Conservation (phyloP, 2,329 filamentous ascomycete genomes). For the Dothistroma septosporum region DNA sequence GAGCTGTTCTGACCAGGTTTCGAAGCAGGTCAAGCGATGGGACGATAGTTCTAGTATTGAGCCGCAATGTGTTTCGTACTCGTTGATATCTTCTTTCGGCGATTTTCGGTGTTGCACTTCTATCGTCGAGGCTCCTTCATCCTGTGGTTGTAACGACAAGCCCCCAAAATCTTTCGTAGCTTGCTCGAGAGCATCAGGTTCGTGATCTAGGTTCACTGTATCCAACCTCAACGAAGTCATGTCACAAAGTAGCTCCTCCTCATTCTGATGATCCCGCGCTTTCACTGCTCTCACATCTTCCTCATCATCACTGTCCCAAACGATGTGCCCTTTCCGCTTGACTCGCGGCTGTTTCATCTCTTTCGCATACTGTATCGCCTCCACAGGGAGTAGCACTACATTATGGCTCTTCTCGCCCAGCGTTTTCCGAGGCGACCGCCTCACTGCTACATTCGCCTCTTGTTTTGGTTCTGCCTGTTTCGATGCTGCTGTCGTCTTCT, state of each 20-base stretch:
- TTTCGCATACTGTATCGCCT: conserved; percentile 7
- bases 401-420: conserved; percentile 25
- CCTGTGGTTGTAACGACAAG: background rate
- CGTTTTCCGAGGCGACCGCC: conserved; percentile 15
- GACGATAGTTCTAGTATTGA: conserved; percentile 29
- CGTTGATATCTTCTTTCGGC: conserved; percentile 1
- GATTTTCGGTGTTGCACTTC: background rate
- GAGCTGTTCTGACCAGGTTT: conserved; percentile 41
- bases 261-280: background rate
- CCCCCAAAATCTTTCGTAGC: background rate
- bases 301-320: conserved; percentile 7
- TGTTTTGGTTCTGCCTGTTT: background rate
- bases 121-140: background rate
- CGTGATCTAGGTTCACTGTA: background rate
- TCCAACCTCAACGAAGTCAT: background rate
- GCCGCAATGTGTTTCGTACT: conserved; percentile 27
- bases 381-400: conserved; percentile 16
- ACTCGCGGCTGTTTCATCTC: conserved; percentile 8
- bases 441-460: background rate
- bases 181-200: background rate
- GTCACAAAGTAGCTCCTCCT: background rate
- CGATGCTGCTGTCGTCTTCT: background rate
- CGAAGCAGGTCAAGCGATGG: conserved; percentile 37
- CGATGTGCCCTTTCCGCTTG: conserved; percentile 3
- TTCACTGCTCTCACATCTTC: background rate